Evolutionary conservation across 2,329 filamentous ascomycete genomes (phyloP), one percentile per base, ranked within the genome.

Genomic region (Epicoccum sorghinum): DNA sequence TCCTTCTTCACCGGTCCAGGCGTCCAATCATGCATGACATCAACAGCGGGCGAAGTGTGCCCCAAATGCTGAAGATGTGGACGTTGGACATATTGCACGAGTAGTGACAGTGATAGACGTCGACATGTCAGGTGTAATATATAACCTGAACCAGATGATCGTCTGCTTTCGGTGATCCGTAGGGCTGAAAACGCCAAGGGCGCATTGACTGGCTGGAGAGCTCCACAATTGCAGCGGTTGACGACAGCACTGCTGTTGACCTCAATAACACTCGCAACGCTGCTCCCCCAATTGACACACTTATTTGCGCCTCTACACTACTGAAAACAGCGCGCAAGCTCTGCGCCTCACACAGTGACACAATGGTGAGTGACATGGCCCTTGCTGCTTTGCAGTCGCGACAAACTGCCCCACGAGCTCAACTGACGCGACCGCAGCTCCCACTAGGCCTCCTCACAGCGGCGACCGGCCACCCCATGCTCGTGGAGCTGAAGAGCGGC

Each of bases 391-490:
- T 29, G 27, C 32, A 33, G 7, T 33, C 32, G 32, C 10, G 7
- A 6, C 32, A 33, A 22, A 45, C 25, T n/a, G 45, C 45, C 40
- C 45, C 45, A 39, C 51, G 39, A 43, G 51, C 45, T 36, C 24
- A 9, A 46, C 37, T 55, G 41, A 55, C 52, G 36, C 23, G 14
- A 10, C 13, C 18, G 35, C 57, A 87, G 86, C 80, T 88, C 47
- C 86, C 86, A 46, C 75, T 88, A 52, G 92, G 93, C 71, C 88
- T 99, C 45, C 84, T 99, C 59, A 98, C 91, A 70, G 93, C 93
- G 68, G 93, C 95, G 63, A 93, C 97, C 82, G 95, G 95, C 83
- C 91, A 97, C 75, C 93, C 95, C 4, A 98, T 97, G 89, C 88
- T 96, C 52, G 93, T 97, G 63, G 93, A 97, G 81, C 89, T 97